phyloP scores from a whole-genome alignment of 177 flowering plant species.

The Vitis hybrid region DNA sequence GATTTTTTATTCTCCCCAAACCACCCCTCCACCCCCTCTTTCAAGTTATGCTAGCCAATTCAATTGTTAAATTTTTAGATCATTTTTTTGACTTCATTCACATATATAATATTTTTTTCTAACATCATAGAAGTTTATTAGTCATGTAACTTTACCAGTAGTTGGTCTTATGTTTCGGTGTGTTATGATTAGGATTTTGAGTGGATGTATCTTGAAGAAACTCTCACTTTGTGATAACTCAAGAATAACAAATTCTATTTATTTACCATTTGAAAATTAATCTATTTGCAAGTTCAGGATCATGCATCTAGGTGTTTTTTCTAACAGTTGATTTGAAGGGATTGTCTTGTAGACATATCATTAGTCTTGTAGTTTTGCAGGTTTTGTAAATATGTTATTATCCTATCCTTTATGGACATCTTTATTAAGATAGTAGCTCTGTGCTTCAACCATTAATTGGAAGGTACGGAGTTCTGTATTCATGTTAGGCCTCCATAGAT shows the following conservation, averaged over 20 bases:
- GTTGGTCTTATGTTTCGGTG: not conserved
- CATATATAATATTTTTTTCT: too few relatives aligned
- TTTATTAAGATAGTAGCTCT: conserved; percentile 20
- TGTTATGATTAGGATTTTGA: not conserved
- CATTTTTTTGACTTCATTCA: too few relatives aligned
- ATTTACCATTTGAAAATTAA: not conserved
- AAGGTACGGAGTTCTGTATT: conserved; percentile 32
- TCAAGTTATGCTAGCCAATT: not conserved
- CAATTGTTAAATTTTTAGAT: too few relatives aligned
- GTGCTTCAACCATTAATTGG: conserved; percentile 20
- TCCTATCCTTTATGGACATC: conserved; percentile 17
- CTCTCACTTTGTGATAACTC: too few relatives aligned
- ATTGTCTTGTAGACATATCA: conserved; percentile 7
- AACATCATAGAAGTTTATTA: too few relatives aligned
- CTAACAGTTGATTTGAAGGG: not conserved
- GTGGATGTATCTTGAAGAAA: too few relatives aligned
- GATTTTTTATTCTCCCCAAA: too few relatives aligned
- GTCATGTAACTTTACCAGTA: too few relatives aligned
- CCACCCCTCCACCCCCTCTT: too few relatives aligned
- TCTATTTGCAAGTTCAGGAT: not conserved
- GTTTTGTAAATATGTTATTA: conserved; percentile 18
- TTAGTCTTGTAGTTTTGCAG: conserved; percentile 38
- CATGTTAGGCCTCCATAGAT: too few relatives aligned
- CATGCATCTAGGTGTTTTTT: not conserved
- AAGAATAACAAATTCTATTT: too few relatives aligned